These are phyloP conservation scores for Rubroshorea leprosula DNA, from an alignment of 345 rosid species.

Conservation along the genomic window DNA sequence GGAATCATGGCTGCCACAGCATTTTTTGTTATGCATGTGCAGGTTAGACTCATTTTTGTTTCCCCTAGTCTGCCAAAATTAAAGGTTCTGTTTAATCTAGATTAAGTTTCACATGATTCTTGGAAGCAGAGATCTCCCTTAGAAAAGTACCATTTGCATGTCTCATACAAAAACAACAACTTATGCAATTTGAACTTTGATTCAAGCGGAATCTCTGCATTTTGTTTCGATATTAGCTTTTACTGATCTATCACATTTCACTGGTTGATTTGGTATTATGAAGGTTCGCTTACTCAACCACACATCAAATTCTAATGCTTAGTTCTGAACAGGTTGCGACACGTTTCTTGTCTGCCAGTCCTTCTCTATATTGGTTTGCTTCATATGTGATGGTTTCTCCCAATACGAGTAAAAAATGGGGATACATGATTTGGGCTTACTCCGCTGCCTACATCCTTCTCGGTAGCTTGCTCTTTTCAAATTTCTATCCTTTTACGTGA, in stretches of 20 bases:
- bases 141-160: no score
- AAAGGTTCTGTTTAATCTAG: no score
- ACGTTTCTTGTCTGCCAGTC: slow-evolving; percentile 85
- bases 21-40: slow-evolving; percentile 85
- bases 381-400: slow-evolving; percentile 38
- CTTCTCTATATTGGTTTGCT: slow-evolving; percentile 88
- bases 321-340: slow-evolving; percentile 63
- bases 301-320: background rate
- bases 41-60: slow-evolving; percentile 39
- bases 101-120: no score
- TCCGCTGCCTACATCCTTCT: slow-evolving; percentile 72
- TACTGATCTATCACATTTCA: background rate
- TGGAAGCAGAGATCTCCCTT: no score
- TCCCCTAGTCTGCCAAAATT: background rate
- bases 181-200: no score
- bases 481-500: slow-evolving; percentile 91
- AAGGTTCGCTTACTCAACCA: background rate
- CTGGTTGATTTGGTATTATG: background rate
- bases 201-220: no score
- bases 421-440: slow-evolving; percentile 61
- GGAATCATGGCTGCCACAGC: slow-evolving; percentile 72
- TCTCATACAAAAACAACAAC: no score
- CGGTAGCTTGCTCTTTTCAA: slow-evolving; percentile 76
- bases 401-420: slow-evolving; percentile 40
- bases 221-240: background rate